Percentiles rank a stretch among this genome's conserved stretches.
phyloP scores from a whole-genome alignment of 108 stramenopile species.

The Stephanodiscus minutulus region DNA sequence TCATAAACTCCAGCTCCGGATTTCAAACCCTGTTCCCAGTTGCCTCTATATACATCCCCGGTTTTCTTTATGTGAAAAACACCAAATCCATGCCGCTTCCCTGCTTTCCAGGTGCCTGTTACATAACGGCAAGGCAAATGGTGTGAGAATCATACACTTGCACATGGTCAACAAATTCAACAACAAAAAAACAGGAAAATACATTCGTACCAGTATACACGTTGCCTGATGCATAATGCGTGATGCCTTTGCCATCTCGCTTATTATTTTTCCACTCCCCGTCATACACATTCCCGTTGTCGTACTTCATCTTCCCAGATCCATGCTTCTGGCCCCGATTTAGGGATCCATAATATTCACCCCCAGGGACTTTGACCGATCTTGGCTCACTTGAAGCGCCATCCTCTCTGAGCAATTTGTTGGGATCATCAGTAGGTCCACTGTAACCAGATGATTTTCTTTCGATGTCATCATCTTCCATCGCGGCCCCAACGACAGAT shows the following conservation, averaged over 20 bases:
- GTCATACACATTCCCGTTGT: conserved; percentile 34
- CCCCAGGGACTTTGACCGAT: conserved; percentile 33
- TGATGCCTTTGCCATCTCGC: conserved; percentile 34
- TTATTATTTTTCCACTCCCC: conserved; percentile 30
- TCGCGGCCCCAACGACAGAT: not conserved
- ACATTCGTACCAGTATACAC: conserved; percentile 22
- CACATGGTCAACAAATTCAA: not conserved
- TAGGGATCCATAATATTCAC: conserved; percentile 33
- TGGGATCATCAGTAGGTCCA: not conserved
- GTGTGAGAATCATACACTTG: conserved; percentile 5
- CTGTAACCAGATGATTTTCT: conserved; percentile 1
- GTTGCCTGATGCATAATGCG: conserved; percentile 28
- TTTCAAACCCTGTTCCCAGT: conserved; percentile 36
- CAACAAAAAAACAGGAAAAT: not conserved
- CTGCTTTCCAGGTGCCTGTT: conserved; percentile 30
- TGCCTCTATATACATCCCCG: conserved; percentile 37
- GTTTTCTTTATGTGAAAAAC: conserved; percentile 45
- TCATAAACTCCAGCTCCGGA: conserved; percentile 43
- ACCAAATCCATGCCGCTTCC: conserved; percentile 39
- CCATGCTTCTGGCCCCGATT: conserved; percentile 30
- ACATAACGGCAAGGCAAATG: not conserved
- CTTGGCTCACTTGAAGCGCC: not conserved
- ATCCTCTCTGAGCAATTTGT: not conserved
- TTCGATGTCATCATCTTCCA: not conserved
- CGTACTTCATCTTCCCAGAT: conserved; percentile 29